Conservation (phyloP, 2,329 filamentous ascomycete species). For the Sarocladiaceae sp. region DNA sequence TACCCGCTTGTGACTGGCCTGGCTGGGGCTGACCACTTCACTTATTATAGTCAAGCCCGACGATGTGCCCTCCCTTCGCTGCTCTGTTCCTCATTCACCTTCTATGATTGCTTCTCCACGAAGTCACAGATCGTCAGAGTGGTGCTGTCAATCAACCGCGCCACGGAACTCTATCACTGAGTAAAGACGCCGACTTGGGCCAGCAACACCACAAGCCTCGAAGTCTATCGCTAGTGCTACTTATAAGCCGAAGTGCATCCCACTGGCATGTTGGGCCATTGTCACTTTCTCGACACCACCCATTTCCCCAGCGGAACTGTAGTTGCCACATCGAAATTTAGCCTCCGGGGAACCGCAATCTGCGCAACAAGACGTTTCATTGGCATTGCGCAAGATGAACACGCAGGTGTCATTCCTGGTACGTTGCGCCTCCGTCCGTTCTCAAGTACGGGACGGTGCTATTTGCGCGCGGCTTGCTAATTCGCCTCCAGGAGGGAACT, state of each 20-base stretch:
- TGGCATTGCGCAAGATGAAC: conserved; percentile 32
- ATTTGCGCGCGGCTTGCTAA: no score
- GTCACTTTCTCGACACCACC: not conserved
- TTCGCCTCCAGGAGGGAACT: conserved; percentile 69
- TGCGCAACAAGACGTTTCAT: not conserved
- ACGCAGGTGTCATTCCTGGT: conserved; percentile 48
- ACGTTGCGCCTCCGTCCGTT: conserved; percentile 20
- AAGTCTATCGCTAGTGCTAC: not conserved
- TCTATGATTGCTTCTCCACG: no score
- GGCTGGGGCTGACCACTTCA: not conserved
- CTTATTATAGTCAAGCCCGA: not conserved
- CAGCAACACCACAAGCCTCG: not conserved
- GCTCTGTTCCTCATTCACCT: not conserved
- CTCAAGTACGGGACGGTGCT: not conserved
- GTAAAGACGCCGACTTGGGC: not conserved
- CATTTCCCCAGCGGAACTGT: not conserved
- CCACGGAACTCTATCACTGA: no score
- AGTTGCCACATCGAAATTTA: not conserved
- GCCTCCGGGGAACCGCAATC: no score
- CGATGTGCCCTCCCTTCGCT: conserved; percentile 2
- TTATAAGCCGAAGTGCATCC: not conserved
- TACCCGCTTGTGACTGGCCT: not conserved
- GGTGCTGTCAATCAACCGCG: not conserved
- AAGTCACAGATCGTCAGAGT: not conserved
- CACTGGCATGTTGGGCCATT: conserved; percentile 3